Conservation (phyloP, 139 green algal genomes). For the Dunaliella sp. region DNA sequence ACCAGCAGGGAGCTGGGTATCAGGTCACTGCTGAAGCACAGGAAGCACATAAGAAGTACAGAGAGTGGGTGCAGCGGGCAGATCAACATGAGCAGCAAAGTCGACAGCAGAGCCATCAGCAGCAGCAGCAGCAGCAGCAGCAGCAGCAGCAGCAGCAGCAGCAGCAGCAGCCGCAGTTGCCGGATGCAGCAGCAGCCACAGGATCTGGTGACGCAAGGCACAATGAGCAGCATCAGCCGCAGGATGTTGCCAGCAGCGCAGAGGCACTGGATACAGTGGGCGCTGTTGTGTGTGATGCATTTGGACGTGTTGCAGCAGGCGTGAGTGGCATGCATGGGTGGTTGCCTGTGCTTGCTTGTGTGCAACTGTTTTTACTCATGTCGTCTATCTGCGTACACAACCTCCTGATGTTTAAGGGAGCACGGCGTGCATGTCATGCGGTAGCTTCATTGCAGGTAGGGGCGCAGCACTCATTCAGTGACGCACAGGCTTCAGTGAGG, state of each 20-base stretch:
- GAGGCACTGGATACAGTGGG: constrained; percentile 66
- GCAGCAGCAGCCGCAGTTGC: constrained; percentile 13
- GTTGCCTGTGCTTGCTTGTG: no score
- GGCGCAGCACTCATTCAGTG: no score
- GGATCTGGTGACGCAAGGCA: neutral
- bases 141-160: constrained; percentile 5
- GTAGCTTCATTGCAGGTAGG: no score
- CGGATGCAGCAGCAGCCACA: neutral
- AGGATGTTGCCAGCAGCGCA: constrained; percentile 12
- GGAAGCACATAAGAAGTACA: neutral
- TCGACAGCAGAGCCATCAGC: neutral
- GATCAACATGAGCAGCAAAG: neutral
- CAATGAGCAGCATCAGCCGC: constrained; percentile 1
- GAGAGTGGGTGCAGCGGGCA: neutral
- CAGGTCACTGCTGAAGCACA: neutral
- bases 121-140: neutral
- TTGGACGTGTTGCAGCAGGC: constrained; percentile 57
- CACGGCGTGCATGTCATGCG: no score
- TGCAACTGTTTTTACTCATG: no score
- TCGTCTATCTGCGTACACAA: no score
- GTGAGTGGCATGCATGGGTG: no score
- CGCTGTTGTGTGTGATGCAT: constrained; percentile 55
- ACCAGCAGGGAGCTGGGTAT: neutral
- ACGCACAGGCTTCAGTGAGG: no score
- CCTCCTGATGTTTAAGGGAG: no score